Evolutionary conservation across 2,329 filamentous ascomycete species (phyloP), one percentile per base, ranked within the genome.

Genomic region (Torrubiella hemipterigena): DNA sequence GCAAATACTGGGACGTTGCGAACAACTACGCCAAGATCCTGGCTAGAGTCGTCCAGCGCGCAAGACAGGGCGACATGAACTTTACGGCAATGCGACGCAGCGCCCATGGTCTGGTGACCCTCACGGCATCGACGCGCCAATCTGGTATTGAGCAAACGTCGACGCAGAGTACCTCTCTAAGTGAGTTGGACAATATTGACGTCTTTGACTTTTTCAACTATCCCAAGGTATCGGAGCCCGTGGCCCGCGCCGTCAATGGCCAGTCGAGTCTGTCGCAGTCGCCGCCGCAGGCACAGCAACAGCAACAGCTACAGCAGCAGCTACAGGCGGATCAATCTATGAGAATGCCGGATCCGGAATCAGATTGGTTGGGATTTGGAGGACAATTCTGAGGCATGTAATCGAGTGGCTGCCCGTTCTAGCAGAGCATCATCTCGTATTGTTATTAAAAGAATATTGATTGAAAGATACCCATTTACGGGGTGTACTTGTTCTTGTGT

Each of bases 171-270:
- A 53, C 55, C 4, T 54, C 58, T 0, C 46, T 57, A 5, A 52
- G 46, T 37, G 59, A 63, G 34, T 46, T 63, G 3, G 59, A 63
- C 35, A 56, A 53, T 27, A 58, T 63, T 14, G 58, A 63, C 17
- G 49, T 63, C 4, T 63, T 63, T 27, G 59, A 61, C 38, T 63
- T 63, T 34, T 63, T 63, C 43, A 60, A 62, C 16, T 58, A 55
- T 25, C 59, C 59, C 10, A 55, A 54, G 13, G 34, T 55, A 2
- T 33, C 45, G 1, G 43, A 48, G 18, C 34, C 44, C 11, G 37
- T 29, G 5, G 29, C 41, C 7, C 35, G 40, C 8, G 33, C 35
- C 0, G 30, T 42, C 0, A 41, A 35, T 5, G 42, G 43, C 2
- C 48, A 54, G 18, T 41, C 42, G 9, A 45, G 38, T n/a, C 33